Base-by-base conservation (phyloP, 2,329 filamentous ascomycete species). In the Chalara sp. region DNA sequence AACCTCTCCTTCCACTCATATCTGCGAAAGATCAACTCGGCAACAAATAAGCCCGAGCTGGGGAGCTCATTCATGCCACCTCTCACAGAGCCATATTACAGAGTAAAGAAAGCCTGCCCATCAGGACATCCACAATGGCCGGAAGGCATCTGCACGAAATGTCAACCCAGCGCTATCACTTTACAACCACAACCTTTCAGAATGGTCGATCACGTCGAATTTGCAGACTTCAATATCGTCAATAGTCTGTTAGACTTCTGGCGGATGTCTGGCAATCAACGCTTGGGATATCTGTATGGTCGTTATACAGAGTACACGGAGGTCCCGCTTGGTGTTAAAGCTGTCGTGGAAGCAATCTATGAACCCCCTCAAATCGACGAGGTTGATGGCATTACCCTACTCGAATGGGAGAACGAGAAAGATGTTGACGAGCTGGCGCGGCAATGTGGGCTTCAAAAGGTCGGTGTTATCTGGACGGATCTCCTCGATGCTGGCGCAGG, bases 151-250 rank as follows among this genome's bases (percentile, higher is more conserved):
- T 99, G 93, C 72, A 95, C 89, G 52, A 99, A 97, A 68, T 99
- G 93, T 62, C 95, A 99, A 65, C 93, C 93, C 6, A 96, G 92
- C 57, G 92, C 93, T 50, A 99, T 99, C 65, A 96, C 89, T 8
- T 73, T 99, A 48, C 91, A 97, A 65, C 89, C 90, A 5, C 93
- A 99, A 68, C 78, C 86, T 21, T 99, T 92, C 68, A 89, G 93
- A 47, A 96, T 93, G 88, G 91, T 99, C 4, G 93, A 99, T 63
- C 93, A 99, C 67, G 93, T 99, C 56, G 95, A 99, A 68, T 97
- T 99, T 65, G 84, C 92, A 1, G 85, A 87, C 1, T 84, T 89
- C 3, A 78, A 83, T 49, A 80, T 97, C 33, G 88, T 97, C 61
- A 88, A 99, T 65, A 82, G 80, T n/a, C 83, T 97, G 51, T 82